Base-by-base conservation (phyloP, 78 protist genomes). In the Paratrimastix pyriformis region DNA sequence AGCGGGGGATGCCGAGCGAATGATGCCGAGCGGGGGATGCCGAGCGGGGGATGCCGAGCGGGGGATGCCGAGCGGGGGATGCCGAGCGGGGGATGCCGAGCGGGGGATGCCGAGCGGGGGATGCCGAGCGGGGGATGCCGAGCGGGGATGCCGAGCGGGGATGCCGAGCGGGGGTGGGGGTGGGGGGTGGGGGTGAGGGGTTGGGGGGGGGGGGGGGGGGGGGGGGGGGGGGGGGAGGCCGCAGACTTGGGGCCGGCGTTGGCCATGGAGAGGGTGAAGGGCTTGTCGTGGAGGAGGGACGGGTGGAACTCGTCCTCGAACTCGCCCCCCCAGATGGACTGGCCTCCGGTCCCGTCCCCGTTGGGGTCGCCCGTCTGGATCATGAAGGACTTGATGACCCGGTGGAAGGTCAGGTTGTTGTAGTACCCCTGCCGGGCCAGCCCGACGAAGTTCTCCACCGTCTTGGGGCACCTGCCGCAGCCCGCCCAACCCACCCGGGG, bases 281-380 rank as follows among this genome's bases (percentile, higher is more conserved):
- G 87, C 15, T 88, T 69, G 64, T 88, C 93, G 76, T 92, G 96
- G 37, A 83, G 73, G 38, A 92, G 78, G 4, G 33, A 32, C 7
- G 75, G 60, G 77, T 74, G 80, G 72, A 93, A 85, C 80, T 93
- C 97, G 44, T 94, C 98, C 44, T 91, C 96, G 64, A 96, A 93
- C 44, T 86, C 90, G 32, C 66, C 79, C 2, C 92, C 92, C 95
- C 94, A 95, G 40, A 93, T 90, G 33, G 89, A 75, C 69, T 79
- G 71, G 40, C 93, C 94, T 0, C 90, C 92, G 0, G 84, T 81
- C 24, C 92, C 92, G n/a, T 65, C 82, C 30, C 87, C 86, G 43
- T 43, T 1, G 0, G 97, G 96, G 74, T 93, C 98, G 42, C 98
- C 98, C 7, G 93, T 87, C 48, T 95, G 98, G 26, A 91, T 58